Evolutionary conservation across 768 basidiomycete genomes (phyloP).

Genomic region (Grammothele lineata): DNA sequence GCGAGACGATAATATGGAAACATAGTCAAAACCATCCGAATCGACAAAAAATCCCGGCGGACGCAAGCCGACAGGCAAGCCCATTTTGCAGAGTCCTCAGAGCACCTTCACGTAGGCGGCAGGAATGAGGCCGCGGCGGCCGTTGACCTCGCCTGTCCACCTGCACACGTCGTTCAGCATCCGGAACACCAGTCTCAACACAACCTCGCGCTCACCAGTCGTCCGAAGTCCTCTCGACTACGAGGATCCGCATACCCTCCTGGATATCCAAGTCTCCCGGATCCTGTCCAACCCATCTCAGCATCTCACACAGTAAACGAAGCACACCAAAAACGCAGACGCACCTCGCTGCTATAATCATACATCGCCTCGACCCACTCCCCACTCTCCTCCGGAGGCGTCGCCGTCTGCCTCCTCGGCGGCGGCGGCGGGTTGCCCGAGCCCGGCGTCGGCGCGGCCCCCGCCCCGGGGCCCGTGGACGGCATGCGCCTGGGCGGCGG

Average conservation of each 20-base stretch:
- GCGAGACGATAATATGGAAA: no score
- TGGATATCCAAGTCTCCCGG: constrained; percentile 60
- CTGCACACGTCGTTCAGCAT: no score
- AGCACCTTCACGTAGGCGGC: constrained; percentile 27
- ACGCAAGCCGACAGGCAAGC: no score
- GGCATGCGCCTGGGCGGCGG: constrained; percentile 49
- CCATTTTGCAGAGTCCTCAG: neutral
- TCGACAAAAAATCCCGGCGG: no score
- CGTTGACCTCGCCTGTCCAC: constrained; percentile 28
- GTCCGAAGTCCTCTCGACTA: constrained; percentile 63
- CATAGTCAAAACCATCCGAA: no score
- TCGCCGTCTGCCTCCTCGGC: constrained; percentile 31
- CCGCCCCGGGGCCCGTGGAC: constrained; percentile 17
- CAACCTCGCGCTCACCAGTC: constrained; percentile 73
- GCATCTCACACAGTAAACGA: no score
- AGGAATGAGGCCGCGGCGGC: constrained; percentile 24
- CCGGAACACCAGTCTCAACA: no score
- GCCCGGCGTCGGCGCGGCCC: constrained; percentile 4
- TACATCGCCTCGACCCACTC: constrained; percentile 81
- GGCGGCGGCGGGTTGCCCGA: constrained; percentile 23
- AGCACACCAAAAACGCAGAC: constrained; percentile 6
- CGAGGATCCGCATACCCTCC: constrained; percentile 53
- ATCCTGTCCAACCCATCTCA: constrained; percentile 43
- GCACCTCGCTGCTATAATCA: constrained; percentile 64
- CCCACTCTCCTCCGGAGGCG: constrained; percentile 40